phyloP scores from a whole-genome alignment of 352 stramenopile genomes.

The Nothophytophthora sp. region DNA sequence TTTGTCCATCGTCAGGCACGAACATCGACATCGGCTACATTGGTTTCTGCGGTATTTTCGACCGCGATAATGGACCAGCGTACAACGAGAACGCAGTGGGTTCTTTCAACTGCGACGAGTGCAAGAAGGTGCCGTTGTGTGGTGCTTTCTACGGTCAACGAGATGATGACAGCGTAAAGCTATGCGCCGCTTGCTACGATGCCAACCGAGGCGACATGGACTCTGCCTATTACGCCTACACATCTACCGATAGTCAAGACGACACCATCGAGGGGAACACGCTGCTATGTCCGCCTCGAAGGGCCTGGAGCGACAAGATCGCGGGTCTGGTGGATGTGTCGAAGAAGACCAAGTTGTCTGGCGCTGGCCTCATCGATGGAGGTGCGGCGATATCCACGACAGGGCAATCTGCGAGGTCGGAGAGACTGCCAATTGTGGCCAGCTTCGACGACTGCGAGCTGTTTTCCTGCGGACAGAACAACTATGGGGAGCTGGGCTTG shows the following conservation, averaged over 20 bases:
- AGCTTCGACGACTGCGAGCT: slow-evolving; percentile 86
- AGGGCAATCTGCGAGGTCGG: slow-evolving; percentile 5
- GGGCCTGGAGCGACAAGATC: slow-evolving; percentile 55
- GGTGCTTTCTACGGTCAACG: slow-evolving; percentile 65
- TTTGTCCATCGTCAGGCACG: slow-evolving; percentile 58
- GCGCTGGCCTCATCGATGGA: not conserved
- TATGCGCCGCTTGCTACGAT: slow-evolving; percentile 81
- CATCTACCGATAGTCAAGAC: slow-evolving; percentile 33
- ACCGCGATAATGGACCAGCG: slow-evolving; percentile 81
- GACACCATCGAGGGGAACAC: slow-evolving; percentile 30
- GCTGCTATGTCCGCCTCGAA: slow-evolving; percentile 52
- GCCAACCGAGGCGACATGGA: slow-evolving; percentile 67
- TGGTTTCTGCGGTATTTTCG: slow-evolving; percentile 77
- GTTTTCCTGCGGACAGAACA: slow-evolving; percentile 90
- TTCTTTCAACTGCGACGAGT: slow-evolving; percentile 68
- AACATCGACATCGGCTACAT: slow-evolving; percentile 89
- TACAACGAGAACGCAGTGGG: slow-evolving; percentile 53
- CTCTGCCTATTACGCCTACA: slow-evolving; percentile 48
- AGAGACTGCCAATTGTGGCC: slow-evolving; percentile 9
- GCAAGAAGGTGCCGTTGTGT: slow-evolving; percentile 34
- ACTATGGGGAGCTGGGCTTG: slow-evolving; percentile 86
- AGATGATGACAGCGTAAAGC: slow-evolving; percentile 56
- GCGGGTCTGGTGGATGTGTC: slow-evolving; percentile 32
- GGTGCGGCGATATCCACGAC: not conserved
- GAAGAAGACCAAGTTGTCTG: slow-evolving; percentile 32